Base-by-base conservation (phyloP, 176 grass and related monocot species). In the Leersia perrieri region DNA sequence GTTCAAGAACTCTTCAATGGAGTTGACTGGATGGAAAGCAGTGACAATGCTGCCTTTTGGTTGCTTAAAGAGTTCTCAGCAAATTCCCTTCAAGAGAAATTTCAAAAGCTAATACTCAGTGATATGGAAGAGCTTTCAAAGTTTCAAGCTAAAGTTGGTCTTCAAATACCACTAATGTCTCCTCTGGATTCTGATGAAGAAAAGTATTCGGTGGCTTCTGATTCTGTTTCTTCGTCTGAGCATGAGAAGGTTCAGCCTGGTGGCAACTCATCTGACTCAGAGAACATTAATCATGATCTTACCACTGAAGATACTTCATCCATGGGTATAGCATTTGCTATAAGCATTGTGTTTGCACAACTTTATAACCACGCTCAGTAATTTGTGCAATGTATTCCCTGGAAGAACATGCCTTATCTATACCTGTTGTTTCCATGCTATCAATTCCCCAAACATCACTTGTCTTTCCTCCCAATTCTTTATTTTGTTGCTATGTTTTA, bases 1-100 rank as follows among this genome's bases (percentile, higher is more conserved):
- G 90, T 98, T 83, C 92, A 98, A 89, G 95, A 98, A 87, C 95
- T 98, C 73, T 98, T 98, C 66, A 95, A 81, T 76, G 92, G 81
- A 40, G 89, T 93, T 87, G 92, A 98, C 76, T 98, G 90, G 95
- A 81, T 89, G 32, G 92, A 95, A 89, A 87, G 90, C 70, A 88
- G 84, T 80, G 90, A 98, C 82, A 93, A 89, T 87, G 95, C 90
- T 84, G 88, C 95, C 16, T 92, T 88, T 78, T 92, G 92, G 86
- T 76, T 98, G 81, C 90, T 98, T 51, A 98, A 98, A 89, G 89
- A 94, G 83, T 88, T 97, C 45, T 97, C 94, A 68, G 91, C 92
- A 64, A 97, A 92, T 80, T 79, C 89, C 1, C 68, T 97, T 45
- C 94, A 97, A 85, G 94, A 93, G 82, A 93, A 89, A 89, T 88